A percentile compares a stretch with the other conserved stretches of the same genome.
Evolutionary conservation across 78 protist species (phyloP).

Genomic region (Anaeramoeba flamelloides): DNA sequence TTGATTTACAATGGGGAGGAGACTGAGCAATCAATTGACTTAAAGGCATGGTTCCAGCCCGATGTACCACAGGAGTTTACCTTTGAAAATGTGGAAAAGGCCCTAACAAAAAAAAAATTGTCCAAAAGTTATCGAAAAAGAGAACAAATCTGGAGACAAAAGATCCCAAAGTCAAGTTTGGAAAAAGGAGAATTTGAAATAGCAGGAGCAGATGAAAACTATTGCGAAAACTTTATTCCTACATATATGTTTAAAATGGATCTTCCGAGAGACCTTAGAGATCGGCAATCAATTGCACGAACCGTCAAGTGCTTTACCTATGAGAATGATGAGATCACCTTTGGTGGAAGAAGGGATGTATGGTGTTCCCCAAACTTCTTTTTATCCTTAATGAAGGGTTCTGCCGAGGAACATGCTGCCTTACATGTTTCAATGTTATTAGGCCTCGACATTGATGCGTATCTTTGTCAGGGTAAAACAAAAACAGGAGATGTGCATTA

Average conservation of each 20-base stretch:
- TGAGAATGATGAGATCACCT: slow-evolving; percentile 5
- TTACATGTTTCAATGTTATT: too few species aligned
- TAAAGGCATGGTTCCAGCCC: not conserved
- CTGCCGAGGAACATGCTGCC: too few species aligned
- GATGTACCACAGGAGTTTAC: not conserved
- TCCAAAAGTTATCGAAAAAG: not conserved
- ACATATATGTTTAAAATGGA: not conserved
- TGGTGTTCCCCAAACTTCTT: too few species aligned
- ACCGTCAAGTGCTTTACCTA: slow-evolving; percentile 7
- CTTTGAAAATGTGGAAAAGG: not conserved
- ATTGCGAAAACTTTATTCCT: not conserved
- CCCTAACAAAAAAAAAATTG: not conserved
- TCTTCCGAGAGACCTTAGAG: not conserved
- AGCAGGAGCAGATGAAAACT: not conserved
- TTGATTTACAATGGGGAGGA: not conserved
- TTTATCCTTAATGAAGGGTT: too few species aligned
- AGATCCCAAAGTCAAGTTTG: not conserved
- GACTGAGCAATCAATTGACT: not conserved
- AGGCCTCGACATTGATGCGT: too few species aligned
- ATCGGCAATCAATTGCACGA: not conserved
- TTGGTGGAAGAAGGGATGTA: slow-evolving; percentile 8
- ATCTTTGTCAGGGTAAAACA: too few species aligned
- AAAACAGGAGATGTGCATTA: too few species aligned
- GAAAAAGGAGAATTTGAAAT: not conserved
- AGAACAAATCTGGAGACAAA: not conserved